phyloP scores from a whole-genome alignment of 805 yeast species.

The Saccharomycopsis fibuligera region DNA sequence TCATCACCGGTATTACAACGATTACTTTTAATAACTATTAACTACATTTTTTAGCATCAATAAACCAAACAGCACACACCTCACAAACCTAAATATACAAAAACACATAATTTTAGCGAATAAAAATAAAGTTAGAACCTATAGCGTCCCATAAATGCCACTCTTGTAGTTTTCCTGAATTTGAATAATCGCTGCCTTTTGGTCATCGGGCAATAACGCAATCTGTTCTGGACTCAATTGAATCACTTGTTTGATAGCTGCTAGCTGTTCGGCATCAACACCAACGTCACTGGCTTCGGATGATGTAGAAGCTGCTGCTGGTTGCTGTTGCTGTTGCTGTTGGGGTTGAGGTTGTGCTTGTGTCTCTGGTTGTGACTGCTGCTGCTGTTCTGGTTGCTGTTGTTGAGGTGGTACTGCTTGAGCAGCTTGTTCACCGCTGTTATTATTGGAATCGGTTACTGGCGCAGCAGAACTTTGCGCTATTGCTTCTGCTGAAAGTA shows the following conservation, averaged over 20 bases:
- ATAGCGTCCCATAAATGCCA: constrained; percentile 27
- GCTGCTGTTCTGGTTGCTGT: neutral
- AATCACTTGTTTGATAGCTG: constrained; percentile 45
- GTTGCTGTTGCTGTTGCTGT: constrained; percentile 11
- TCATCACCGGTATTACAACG: too few relatives aligned
- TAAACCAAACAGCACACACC: too few relatives aligned
- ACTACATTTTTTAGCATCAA: too few relatives aligned
- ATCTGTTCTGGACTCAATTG: constrained; percentile 47
- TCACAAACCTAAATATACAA: too few relatives aligned
- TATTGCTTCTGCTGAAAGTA: constrained; percentile 13
- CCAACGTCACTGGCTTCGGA: constrained; percentile 10
- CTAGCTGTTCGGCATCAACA: constrained; percentile 35
- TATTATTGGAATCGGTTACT: too few relatives aligned
- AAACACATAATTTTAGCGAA: too few relatives aligned
- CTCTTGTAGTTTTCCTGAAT: constrained; percentile 26
- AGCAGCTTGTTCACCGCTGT: neutral
- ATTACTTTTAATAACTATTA: too few relatives aligned
- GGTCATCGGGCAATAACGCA: constrained; percentile 43
- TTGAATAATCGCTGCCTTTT: constrained; percentile 29
- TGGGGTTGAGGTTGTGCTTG: neutral
- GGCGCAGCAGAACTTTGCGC: neutral
- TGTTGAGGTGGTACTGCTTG: neutral
- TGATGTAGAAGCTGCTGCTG: neutral
- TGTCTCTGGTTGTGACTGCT: neutral
- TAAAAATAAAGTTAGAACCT: neutral